A percentile compares a stretch with the other conserved stretches of the same genome.
Evolutionary conservation across 805 yeast genomes (phyloP).

Genomic region (Candida taoyuanica): DNA sequence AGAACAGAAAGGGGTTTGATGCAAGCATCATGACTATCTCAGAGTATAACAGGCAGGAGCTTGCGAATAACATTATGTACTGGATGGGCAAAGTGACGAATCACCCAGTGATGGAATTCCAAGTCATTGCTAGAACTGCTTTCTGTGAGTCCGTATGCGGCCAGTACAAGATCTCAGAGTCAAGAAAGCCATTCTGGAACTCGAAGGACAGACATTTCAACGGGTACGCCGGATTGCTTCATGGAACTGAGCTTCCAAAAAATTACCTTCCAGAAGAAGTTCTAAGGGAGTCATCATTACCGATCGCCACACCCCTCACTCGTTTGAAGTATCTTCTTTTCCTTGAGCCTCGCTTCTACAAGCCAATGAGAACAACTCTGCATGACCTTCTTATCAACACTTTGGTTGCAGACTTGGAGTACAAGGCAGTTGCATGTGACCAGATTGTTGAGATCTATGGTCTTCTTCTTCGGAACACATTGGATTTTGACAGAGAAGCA

Average conservation of each 20-base stretch:
- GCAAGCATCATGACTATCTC: constrained; percentile 43
- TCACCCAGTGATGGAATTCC: constrained; percentile 35
- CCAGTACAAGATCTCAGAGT: constrained; percentile 14
- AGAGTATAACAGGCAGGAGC: constrained; percentile 46
- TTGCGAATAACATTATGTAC: constrained; percentile 39
- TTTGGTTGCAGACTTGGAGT: constrained; percentile 44
- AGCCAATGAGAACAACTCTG: constrained; percentile 43
- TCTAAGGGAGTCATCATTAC: neutral
- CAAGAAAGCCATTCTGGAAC: constrained; percentile 24
- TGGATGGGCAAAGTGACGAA: constrained; percentile 46
- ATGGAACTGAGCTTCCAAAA: constrained; percentile 14
- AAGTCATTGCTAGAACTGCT: constrained; percentile 34
- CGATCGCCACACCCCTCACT: constrained; percentile 35
- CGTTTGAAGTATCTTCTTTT: constrained; percentile 55
- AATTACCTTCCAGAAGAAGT: neutral
- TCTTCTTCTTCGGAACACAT: constrained; percentile 41
- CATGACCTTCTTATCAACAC: constrained; percentile 50
- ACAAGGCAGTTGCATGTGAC: constrained; percentile 44
- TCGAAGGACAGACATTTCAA: constrained; percentile 2
- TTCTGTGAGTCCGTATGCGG: constrained; percentile 43
- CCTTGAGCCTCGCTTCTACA: constrained; percentile 57
- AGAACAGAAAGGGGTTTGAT: constrained; percentile 2
- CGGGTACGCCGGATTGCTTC: constrained; percentile 17
- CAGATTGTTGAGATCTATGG: constrained; percentile 56
- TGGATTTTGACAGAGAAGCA: constrained; percentile 80